Conservation (phyloP, 2,329 filamentous ascomycete species). For the Gnomoniopsis smithogilvyi region DNA sequence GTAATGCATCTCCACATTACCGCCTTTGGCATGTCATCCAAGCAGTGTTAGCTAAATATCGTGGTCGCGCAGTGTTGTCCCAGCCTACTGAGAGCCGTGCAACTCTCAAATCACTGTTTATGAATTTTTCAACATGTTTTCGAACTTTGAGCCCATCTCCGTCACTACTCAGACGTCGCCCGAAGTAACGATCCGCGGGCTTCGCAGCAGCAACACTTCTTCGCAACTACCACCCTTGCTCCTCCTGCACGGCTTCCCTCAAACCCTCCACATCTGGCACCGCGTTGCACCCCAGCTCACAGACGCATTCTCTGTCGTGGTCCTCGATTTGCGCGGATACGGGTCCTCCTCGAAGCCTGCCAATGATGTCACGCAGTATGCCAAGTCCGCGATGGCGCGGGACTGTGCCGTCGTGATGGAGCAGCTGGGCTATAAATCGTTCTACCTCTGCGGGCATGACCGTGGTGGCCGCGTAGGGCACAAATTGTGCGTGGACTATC, state of each 20-base stretch:
- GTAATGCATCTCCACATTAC: background rate
- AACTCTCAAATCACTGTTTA: background rate
- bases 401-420: conserved; percentile 46
- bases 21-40: background rate
- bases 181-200: conserved; percentile 40
- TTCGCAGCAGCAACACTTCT: conserved; percentile 30
- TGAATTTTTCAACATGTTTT: conserved; percentile 31
- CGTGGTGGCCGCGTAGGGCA: conserved; percentile 54
- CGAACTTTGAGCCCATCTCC: conserved; percentile 35
- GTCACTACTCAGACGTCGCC: conserved; percentile 33
- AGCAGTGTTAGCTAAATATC: background rate
- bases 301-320: conserved; percentile 38
- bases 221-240: conserved; percentile 36
- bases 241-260: conserved; percentile 50
- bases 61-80: background rate
- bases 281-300: conserved; percentile 36
- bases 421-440: conserved; percentile 34
- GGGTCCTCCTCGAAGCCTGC: conserved; percentile 45
- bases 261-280: conserved; percentile 52
- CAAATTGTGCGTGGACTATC: conserved; percentile 47
- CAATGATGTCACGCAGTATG: conserved; percentile 31
- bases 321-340: conserved; percentile 50
- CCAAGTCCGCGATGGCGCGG: conserved; percentile 46
- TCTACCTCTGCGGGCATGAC: conserved; percentile 54
- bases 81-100: background rate